A percentile compares a stretch with the other conserved stretches of the same genome.
Conservation (phyloP, 1,284 basidiomycete species). For the Cystobasidiaceae sp. region DNA sequence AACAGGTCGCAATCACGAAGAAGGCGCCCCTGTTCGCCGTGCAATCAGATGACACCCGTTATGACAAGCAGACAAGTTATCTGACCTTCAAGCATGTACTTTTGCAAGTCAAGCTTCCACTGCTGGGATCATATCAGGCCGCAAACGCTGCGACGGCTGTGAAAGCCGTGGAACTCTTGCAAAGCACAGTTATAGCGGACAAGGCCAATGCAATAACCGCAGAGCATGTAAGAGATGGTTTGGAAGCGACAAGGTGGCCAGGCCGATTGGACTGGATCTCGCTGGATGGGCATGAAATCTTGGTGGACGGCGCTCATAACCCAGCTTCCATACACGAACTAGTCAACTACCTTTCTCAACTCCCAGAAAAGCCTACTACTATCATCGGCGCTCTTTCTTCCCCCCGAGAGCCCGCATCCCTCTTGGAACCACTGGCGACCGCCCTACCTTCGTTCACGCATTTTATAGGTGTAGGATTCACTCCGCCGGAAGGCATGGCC, state of each 20-base stretch:
- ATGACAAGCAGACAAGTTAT: background rate
- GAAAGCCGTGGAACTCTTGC: constrained; percentile 60
- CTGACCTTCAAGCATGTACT: background rate
- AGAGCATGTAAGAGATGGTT: constrained; percentile 56
- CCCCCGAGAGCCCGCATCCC: constrained; percentile 52
- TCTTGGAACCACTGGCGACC: constrained; percentile 56
- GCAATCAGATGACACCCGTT: background rate
- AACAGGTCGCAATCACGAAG: constrained; percentile 47
- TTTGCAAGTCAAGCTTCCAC: constrained; percentile 48
- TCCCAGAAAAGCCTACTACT: constrained; percentile 44
- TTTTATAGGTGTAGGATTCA: constrained; percentile 58
- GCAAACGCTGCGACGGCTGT: constrained; percentile 70
- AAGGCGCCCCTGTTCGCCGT: constrained; percentile 37
- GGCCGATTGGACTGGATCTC: constrained; percentile 72
- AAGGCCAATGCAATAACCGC: constrained; percentile 49
- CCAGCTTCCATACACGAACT: constrained; percentile 70
- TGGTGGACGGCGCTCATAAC: constrained; percentile 96
- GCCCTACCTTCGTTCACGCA: constrained; percentile 46
- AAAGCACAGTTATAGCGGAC: constrained; percentile 46
- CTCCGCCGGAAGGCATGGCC: constrained; percentile 77
- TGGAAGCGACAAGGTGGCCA: constrained; percentile 64
- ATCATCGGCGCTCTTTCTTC: constrained; percentile 35
- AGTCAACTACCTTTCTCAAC: constrained; percentile 60
- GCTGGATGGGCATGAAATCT: constrained; percentile 51
- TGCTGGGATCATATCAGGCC: constrained; percentile 77